Percentiles rank a stretch among this genome's conserved stretches.
Conservation (phyloP, 2,329 filamentous ascomycete genomes). For the Periconia sp. region DNA sequence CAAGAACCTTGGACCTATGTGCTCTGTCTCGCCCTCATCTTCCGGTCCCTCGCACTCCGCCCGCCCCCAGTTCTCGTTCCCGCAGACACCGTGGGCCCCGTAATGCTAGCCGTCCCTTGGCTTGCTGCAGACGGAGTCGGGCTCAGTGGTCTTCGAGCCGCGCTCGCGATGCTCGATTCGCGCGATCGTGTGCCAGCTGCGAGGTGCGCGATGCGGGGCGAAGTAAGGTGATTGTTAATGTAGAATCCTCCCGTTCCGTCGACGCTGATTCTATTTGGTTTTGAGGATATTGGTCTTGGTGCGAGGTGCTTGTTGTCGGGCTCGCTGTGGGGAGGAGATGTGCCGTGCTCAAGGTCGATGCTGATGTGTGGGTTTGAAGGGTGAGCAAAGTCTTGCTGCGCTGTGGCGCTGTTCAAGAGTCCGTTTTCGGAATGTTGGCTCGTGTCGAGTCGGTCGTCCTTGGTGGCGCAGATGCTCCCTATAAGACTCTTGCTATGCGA, state of each 20-base stretch:
- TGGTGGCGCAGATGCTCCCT: constrained; percentile 12
- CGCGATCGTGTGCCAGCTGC: constrained; percentile 10
- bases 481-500: constrained; percentile 13
- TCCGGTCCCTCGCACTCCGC: constrained; percentile 32
- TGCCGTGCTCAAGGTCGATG: not conserved
- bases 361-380: constrained; percentile 5
- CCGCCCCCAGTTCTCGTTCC: constrained; percentile 22
- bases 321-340: constrained; percentile 8
- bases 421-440: constrained; percentile 17
- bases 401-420: constrained; percentile 12
- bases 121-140: constrained; percentile 9
- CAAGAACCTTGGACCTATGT: too few species aligned
- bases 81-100: not conserved
- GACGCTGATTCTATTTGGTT: constrained; percentile 6
- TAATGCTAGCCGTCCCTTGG: constrained; percentile 1
- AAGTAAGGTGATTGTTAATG: constrained; percentile 16
- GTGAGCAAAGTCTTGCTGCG: constrained; percentile 23
- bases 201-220: constrained; percentile 19
- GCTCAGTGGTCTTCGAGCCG: constrained; percentile 11
- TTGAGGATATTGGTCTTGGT: not conserved
- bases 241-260: constrained; percentile 24
- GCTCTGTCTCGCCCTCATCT: constrained; percentile 20
- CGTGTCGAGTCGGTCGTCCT: constrained; percentile 8
- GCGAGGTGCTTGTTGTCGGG: constrained; percentile 2
- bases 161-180: constrained; percentile 16